Base-by-base conservation (phyloP, 352 stramenopile species). In the Pythium utonaiense region DNA sequence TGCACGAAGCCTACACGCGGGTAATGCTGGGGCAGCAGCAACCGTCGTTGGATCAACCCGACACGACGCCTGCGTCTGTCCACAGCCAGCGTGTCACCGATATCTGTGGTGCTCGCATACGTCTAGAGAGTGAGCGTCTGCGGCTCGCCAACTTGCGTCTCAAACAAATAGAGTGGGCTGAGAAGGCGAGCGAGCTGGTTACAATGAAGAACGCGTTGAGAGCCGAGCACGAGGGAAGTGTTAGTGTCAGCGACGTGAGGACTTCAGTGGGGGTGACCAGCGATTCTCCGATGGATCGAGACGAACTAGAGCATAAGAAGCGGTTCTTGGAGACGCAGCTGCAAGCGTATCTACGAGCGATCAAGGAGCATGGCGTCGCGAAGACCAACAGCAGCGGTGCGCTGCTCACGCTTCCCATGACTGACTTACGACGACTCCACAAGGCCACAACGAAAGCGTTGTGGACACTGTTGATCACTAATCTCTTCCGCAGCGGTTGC, bases 401-500 rank as follows among this genome's bases (percentile, higher is more conserved):
- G 28, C 16, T 19, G 27, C 48, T 55, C 12, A n/a, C 21, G 16
- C 8, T 55, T 3, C 14, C 53, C 13, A 59, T 34, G 27, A 67
- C 53, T 10, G 58, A 64, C 27, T 19, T 74, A 21, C 65, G 70
- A 19, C 53, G 57, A 5, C 60, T 86, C 1, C 72, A 87, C 52
- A 57, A 79, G 70, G 30, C 51, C 72, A 24, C 77, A 4, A 67
- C 64, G 0, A 25, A 24, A 1, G 69, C 75, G n/a, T 36, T 90
- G 31, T 73, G 77, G n/a, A 42, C 49, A 2, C 66, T 91, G 13
- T 78, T 91, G 9, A 31, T 89, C n/a, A 50, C 57, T 14, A 88
- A 88, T 54, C 54, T 88, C 16, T 75, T 91, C 16, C 77, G 80
- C 1, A 74, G 56, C 0, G 86, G 77, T 41, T 88, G 71, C 57